Evolutionary conservation across 2,329 filamentous ascomycete genomes (phyloP), one percentile per base, ranked within the genome.

Genomic region (Diaporthe caulivora): DNA sequence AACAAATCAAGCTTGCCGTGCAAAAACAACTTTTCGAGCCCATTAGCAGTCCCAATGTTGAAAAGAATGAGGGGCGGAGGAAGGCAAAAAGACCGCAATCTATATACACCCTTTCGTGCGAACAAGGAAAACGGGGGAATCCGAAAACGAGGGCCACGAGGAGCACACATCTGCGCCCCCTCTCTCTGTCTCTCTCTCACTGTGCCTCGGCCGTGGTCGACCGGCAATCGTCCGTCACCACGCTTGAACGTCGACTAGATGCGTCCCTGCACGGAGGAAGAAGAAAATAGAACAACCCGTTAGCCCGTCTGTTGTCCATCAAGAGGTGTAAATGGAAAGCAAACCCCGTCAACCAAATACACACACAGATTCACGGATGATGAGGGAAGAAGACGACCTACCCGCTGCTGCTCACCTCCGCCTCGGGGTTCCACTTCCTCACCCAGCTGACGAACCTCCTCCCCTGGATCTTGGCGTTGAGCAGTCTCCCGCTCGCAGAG

Each of bases 391-490:
- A n/a, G n/a, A 54, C 11, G 54, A 54, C 42, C 47, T 42, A 57
- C 47, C 57, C 49, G 21, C 68, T 49, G 47, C 68, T 49, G 51
- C 60, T 69, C 11, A 44, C 62, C 29, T 72, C 62, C 18, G 71
- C 72, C 17, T 69, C 42, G n/a, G 53, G 44, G 17, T 75, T 75
- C 42, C 65, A 57, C 26, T 57, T 69, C 51, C 31, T 72, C 0
- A 75, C 51, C 74, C 74, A 75, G 26, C 55, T 44, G 21, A 69
- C 60, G 24, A 75, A 72, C 15, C 49, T 51, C 18, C 74, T 47
- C 21, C 44, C 69, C 57, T 75, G 72, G 34, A 75, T 70, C 60
- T 73, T 69, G 10, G 70, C 73, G 24, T 44, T 62, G 15, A 53
- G 49, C n/a, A 64, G 26, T 53, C 62, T 37, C 17, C 72, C 72